phyloP scores from a whole-genome alignment of 495 filamentous ascomycete genomes.

The Pseudoneurospora amorphoporcata region DNA sequence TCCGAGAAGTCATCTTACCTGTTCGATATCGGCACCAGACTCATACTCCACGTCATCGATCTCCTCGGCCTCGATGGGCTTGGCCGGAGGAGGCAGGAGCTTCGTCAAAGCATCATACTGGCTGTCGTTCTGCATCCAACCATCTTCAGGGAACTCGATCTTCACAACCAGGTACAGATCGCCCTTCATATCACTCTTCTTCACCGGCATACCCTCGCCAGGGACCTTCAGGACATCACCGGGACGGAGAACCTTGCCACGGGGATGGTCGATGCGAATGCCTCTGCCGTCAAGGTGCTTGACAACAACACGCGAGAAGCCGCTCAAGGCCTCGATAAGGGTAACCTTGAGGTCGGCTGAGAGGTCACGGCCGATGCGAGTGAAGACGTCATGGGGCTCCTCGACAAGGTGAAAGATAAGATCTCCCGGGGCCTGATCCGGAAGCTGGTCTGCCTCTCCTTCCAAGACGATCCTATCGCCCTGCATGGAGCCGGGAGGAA shows the following conservation, averaged over 20 bases:
- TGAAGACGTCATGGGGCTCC: constrained; percentile 69
- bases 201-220: constrained; percentile 90
- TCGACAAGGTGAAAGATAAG: constrained; percentile 83
- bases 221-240: constrained; percentile 72
- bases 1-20: constrained; percentile 40
- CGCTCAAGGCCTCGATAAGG: constrained; percentile 72
- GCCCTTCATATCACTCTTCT: constrained; percentile 71
- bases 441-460: constrained; percentile 90
- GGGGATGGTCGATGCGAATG: constrained; percentile 65
- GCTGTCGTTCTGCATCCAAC: constrained; percentile 63
- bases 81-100: constrained; percentile 54
- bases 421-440: constrained; percentile 83
- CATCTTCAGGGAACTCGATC: constrained; percentile 78
- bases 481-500: constrained; percentile 77
- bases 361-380: constrained; percentile 72
- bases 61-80: constrained; percentile 54
- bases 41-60: constrained; percentile 84
- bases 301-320: constrained; percentile 82
- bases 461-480: constrained; percentile 84
- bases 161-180: constrained; percentile 83
- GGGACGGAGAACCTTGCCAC: constrained; percentile 66
- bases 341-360: constrained; percentile 68
- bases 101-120: constrained; percentile 58
- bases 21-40: constrained; percentile 66
- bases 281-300: constrained; percentile 92